Evolutionary conservation across 1,284 basidiomycete species (phyloP).

Genomic region (Schizophyllum amplum): DNA sequence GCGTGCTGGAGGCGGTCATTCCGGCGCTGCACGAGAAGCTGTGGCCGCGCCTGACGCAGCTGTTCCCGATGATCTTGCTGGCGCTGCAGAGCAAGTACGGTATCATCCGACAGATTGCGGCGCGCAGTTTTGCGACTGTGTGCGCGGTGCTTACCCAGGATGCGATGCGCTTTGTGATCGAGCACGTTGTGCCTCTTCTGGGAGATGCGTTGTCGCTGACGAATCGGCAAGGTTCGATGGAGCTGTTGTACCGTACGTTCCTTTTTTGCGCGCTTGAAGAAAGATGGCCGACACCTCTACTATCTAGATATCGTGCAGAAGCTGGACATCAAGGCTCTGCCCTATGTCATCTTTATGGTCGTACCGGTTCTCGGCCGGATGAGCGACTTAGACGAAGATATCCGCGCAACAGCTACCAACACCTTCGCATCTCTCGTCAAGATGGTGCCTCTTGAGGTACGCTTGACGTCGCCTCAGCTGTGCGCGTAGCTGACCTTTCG

Average conservation of each 20-base stretch:
- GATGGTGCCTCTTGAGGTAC: slow-evolving; percentile 95
- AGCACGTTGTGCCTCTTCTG: slow-evolving; percentile 79
- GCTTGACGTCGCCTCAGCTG: slow-evolving; percentile 10
- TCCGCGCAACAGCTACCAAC: slow-evolving; percentile 89
- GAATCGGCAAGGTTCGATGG: slow-evolving; percentile 86
- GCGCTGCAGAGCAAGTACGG: slow-evolving; percentile 81
- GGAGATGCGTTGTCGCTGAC: slow-evolving; percentile 73
- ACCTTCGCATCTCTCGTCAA: slow-evolving; percentile 98
- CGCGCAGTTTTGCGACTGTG: slow-evolving; percentile 81
- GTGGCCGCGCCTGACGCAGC: slow-evolving; percentile 58
- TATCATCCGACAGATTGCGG: slow-evolving; percentile 84
- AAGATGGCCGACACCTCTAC: slow-evolving; percentile 7
- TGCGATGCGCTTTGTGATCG: slow-evolving; percentile 85
- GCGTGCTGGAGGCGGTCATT: slow-evolving; percentile 79
- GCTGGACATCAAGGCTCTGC: slow-evolving; percentile 90
- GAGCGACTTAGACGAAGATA: slow-evolving; percentile 91
- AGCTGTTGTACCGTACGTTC: slow-evolving; percentile 82
- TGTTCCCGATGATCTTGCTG: slow-evolving; percentile 72
- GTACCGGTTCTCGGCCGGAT: slow-evolving; percentile 96
- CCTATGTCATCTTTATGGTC: slow-evolving; percentile 96
- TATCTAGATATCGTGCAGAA: slow-evolving; percentile 79
- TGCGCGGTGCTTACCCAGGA: slow-evolving; percentile 81
- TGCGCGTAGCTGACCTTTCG: slow-evolving; percentile 5
- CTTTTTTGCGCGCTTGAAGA: slow-evolving; percentile 6
- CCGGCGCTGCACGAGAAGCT: slow-evolving; percentile 71